These are phyloP conservation scores for Echinosophora koreensis DNA, from an alignment of 306 rosid species.

Conservation along the genomic window DNA sequence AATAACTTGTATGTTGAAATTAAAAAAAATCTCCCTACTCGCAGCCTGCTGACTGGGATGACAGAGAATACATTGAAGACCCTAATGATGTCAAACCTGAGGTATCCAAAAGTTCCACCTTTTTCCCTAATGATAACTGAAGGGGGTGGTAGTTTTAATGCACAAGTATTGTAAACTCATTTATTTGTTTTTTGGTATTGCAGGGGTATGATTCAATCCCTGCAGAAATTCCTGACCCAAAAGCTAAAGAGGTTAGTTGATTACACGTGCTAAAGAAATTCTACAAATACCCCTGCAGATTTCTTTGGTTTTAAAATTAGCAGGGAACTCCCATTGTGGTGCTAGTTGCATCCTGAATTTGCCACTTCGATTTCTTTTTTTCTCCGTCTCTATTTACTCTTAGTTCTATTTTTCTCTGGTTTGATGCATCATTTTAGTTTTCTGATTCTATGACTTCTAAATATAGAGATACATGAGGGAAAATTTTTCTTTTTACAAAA, in stretches of 20 bases:
- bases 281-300: constrained; percentile 4
- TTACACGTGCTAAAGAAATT: background rate
- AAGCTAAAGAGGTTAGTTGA: constrained; percentile 80
- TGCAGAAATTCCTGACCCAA: constrained; percentile 84
- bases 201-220: constrained; percentile 97
- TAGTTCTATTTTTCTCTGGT: constrained; percentile 24
- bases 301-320: constrained; percentile 24
- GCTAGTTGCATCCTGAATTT: constrained; percentile 14
- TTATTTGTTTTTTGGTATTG: constrained; percentile 46
- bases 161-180: constrained; percentile 27
- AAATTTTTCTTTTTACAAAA: background rate
- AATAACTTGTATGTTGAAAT: constrained; percentile 30
- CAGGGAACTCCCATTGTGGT: background rate
- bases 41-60: constrained; percentile 73
- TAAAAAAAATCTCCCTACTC: constrained; percentile 33
- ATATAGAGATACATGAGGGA: background rate
- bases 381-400: background rate
- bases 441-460: constrained; percentile 22
- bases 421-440: constrained; percentile 31
- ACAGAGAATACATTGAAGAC: constrained; percentile 60
- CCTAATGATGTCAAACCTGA: constrained; percentile 57
- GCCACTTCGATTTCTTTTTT: background rate
- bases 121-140: constrained; percentile 34
- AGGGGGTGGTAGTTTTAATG: constrained; percentile 39
- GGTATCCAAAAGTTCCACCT: constrained; percentile 47